Evolutionary conservation across 176 grass and related monocot genomes (phyloP).

Genomic region (Rhipidocladum racemiflorum): DNA sequence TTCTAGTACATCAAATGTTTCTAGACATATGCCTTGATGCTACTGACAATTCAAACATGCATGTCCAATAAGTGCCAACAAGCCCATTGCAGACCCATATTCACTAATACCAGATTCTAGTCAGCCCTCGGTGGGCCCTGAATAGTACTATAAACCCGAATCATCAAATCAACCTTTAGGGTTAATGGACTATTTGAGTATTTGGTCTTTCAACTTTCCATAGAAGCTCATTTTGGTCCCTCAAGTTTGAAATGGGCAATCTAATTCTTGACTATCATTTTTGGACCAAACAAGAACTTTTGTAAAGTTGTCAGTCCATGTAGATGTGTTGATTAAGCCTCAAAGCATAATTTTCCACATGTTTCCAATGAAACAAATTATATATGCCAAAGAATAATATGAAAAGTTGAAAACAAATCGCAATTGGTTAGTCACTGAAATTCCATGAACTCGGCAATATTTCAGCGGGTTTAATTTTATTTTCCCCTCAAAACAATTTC

Average conservation of each 20-base stretch:
- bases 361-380: not conserved
- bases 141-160: not conserved
- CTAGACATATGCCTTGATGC: not conserved
- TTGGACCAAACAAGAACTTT: not conserved
- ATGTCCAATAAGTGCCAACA: not conserved
- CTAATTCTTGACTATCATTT: not conserved
- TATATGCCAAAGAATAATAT: not conserved
- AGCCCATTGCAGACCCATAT: not conserved
- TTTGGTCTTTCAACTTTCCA: not conserved
- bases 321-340: not conserved
- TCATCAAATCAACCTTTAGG: not conserved
- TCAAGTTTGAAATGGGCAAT: not conserved
- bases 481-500: not conserved
- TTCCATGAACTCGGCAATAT: not conserved
- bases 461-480: not conserved
- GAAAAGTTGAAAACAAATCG: not conserved
- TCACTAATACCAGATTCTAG: not conserved
- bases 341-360: not conserved
- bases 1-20: not conserved
- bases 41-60: not conserved
- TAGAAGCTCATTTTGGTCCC: not conserved
- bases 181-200: not conserved
- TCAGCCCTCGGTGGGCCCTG: not conserved
- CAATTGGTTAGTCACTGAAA: not conserved
- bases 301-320: not conserved